These are phyloP conservation scores for Golubevia sp. DNA, from an alignment of 1,284 basidiomycete genomes.

Conservation along the genomic window DNA sequence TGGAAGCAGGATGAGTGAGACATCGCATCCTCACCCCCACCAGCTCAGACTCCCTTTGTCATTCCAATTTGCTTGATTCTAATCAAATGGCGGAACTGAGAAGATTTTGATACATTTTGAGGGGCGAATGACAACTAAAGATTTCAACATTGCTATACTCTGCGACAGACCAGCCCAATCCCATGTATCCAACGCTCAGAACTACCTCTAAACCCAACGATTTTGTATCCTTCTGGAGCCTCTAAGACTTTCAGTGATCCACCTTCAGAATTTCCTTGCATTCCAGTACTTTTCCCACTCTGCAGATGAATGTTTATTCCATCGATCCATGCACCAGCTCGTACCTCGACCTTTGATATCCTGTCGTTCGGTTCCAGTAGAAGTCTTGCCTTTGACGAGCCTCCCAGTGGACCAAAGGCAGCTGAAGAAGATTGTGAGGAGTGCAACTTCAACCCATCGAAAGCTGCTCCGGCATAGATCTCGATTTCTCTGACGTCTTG, in stretches of 20 bases:
- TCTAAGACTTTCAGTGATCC: slow-evolving; percentile 21
- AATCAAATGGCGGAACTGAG: too few species aligned
- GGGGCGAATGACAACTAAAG: too few species aligned
- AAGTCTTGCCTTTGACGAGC: slow-evolving; percentile 16
- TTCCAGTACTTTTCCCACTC: slow-evolving; percentile 17
- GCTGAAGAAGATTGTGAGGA: slow-evolving; percentile 3
- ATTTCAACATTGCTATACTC: too few species aligned
- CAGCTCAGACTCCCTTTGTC: too few species aligned
- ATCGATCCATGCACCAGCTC: slow-evolving; percentile 29
- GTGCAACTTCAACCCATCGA: slow-evolving; percentile 17
- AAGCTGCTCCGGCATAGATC: slow-evolving; percentile 7
- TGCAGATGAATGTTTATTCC: slow-evolving; percentile 21
- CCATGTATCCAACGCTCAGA: slow-evolving; percentile 17
- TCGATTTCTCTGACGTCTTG: slow-evolving; percentile 3
- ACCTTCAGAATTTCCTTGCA: slow-evolving; percentile 19
- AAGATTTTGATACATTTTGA: too few species aligned
- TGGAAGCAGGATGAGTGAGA: too few species aligned
- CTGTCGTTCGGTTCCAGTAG: slow-evolving; percentile 6
- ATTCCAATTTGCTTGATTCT: too few species aligned
- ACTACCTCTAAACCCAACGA: slow-evolving; percentile 24
- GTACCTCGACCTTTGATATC: slow-evolving; percentile 16
- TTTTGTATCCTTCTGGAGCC: slow-evolving; percentile 10
- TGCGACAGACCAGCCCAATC: slow-evolving; percentile 11
- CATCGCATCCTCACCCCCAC: too few species aligned
- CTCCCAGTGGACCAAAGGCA: slow-evolving; percentile 3